Evolutionary conservation across 257 asterid species (phyloP).

Genomic region (Salvia miltiorrhiza): DNA sequence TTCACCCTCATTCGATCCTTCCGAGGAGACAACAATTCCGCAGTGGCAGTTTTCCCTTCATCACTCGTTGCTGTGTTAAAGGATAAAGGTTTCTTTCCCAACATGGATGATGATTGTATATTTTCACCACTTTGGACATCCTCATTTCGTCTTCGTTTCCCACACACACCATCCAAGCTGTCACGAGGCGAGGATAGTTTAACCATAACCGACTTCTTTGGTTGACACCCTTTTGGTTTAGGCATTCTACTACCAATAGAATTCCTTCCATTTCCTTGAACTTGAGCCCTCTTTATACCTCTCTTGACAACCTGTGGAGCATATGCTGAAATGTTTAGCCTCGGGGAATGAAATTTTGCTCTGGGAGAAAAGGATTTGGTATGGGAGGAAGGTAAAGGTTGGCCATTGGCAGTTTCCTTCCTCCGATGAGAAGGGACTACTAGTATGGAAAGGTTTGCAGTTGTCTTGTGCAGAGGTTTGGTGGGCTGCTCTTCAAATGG

Average conservation of each 20-base stretch:
- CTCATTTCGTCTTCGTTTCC: conserved; percentile 7
- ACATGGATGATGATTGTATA: neutral
- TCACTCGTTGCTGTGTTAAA: neutral
- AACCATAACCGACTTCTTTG: conserved; percentile 7
- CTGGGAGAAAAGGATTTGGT: conserved; percentile 21
- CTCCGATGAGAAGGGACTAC: conserved; percentile 28
- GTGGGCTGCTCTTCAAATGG: conserved; percentile 32
- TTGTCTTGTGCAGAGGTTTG: conserved; percentile 31
- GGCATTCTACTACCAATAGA: conserved; percentile 24
- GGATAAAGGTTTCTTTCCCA: conserved; percentile 21
- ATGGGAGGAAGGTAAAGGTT: conserved; percentile 7
- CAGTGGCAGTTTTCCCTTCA: conserved; percentile 9
- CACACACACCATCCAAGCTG: neutral
- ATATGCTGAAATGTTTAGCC: conserved; percentile 15
- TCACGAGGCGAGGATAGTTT: conserved; percentile 25
- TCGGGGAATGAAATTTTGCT: conserved; percentile 2
- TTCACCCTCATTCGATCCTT: conserved; percentile 15
- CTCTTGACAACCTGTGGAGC: conserved; percentile 39
- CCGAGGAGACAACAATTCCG: conserved; percentile 16
- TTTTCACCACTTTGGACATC: conserved; percentile 17
- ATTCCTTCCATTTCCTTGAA: conserved; percentile 8
- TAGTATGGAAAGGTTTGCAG: conserved; percentile 17
- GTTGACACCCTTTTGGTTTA: no score
- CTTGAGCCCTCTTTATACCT: conserved; percentile 20
- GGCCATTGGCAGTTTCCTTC: conserved; percentile 17